Conservation (phyloP, 1,139 yeast genomes). For the Pneumocystis wakefieldiae region DNA sequence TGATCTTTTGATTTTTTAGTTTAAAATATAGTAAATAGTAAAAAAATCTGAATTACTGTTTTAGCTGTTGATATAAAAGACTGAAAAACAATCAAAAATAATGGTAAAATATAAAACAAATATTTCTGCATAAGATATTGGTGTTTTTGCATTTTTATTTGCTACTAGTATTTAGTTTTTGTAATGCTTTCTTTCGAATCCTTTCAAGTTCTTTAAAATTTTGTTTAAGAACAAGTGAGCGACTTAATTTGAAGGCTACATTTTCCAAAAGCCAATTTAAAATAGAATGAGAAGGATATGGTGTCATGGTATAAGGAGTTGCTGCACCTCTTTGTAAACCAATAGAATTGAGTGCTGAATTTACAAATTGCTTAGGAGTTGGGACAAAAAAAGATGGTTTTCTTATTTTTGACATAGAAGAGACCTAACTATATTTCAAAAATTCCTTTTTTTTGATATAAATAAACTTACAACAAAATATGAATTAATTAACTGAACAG, state of each 20-base stretch:
- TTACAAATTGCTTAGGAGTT: constrained; percentile 63
- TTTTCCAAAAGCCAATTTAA: constrained; percentile 74
- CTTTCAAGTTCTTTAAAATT: constrained; percentile 63
- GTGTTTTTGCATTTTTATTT: not conserved
- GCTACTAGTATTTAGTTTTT: constrained; percentile 27
- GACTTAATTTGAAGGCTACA: constrained; percentile 68
- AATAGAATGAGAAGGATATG: constrained; percentile 87
- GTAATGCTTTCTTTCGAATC: constrained; percentile 67
- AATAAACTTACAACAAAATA: constrained; percentile 42
- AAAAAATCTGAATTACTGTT: not conserved
- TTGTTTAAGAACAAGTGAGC: constrained; percentile 41
- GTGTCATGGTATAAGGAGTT: constrained; percentile 74
- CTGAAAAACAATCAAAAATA: not conserved
- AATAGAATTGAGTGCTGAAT: constrained; percentile 45
- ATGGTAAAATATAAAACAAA: not conserved
- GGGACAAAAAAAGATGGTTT: constrained; percentile 66
- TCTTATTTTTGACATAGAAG: constrained; percentile 89
- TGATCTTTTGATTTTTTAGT: not conserved
- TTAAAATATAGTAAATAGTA: not conserved
- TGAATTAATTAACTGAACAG: constrained; percentile 76
- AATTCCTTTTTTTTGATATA: not conserved
- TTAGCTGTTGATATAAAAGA: not conserved
- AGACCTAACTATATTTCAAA: constrained; percentile 29
- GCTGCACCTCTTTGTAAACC: constrained; percentile 91
- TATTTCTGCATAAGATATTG: not conserved